Base-by-base conservation (phyloP, 768 basidiomycete genomes). In the Boletus rufocinnamomeus region DNA sequence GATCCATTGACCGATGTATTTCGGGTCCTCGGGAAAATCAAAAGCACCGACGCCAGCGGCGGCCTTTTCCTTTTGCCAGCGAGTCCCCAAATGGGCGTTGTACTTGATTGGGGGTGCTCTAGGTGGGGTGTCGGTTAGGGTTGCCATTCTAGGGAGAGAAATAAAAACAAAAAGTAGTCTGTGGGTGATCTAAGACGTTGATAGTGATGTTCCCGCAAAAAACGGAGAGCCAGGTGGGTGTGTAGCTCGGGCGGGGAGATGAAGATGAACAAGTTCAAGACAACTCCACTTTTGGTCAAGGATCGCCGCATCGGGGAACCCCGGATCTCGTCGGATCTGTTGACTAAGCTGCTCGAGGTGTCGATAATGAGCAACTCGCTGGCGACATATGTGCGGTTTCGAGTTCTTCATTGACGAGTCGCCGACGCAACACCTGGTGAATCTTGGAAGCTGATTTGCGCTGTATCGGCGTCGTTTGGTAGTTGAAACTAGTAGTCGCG, bases 61-160 rank as follows among this genome's bases (percentile, higher is more conserved):
- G 52, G 88, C 91, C 72, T 86, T 89, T 79, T 94, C 92, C 72
- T 87, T 91, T 65, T 84, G 86, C 91, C 91, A 93, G 71, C 91
- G 89, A 60, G 91, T 93, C 54, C 89, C 89, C 14, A 86, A 70
- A 28, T 83, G 87, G 4, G 88, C 81, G 32, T 73, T 75, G 71
- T 92, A 92, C 74, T 84, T 80, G 71, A 86, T 80, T n/a, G 87
- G 84, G 30, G 87, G 87, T 16, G 87, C 83, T 45, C 82, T 82
- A 59, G 90, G 90, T 13, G 86, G 89, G 56, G 79, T 84, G 65
- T 81, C 75, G 41, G 77, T 70, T 10, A 50, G 21, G n/a, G 63
- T 75, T 37, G 70, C 54, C 76, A 70, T 66, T 14, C 73, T 27
- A 34, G 19, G 8, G 38, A n/a, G 19, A 17, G 27, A 21, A 19